Conservation (phyloP, 2,329 filamentous ascomycete species). For the Elsinoe australis region DNA sequence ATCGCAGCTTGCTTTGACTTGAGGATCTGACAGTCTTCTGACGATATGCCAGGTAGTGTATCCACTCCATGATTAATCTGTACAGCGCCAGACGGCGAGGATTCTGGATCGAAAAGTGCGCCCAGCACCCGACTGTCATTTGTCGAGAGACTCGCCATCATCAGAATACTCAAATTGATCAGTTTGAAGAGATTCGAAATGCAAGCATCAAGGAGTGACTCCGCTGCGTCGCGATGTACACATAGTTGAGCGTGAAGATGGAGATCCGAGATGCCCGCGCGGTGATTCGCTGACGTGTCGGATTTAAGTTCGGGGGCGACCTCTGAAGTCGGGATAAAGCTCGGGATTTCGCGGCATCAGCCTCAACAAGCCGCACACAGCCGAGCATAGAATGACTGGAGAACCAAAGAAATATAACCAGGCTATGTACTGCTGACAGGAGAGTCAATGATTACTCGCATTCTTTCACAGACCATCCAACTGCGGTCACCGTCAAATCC, state of each 20-base stretch:
- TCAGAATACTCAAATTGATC: not conserved
- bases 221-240: too few species aligned
- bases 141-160: conserved; percentile 26
- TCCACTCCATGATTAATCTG: conserved; percentile 9
- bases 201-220: not conserved
- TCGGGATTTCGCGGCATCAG: conserved; percentile 1
- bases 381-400: not conserved
- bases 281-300: too few species aligned
- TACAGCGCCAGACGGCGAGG: conserved; percentile 27
- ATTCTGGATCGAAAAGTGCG: conserved; percentile 36
- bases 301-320: not conserved
- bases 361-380: conserved; percentile 11
- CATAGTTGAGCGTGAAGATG: too few species aligned
- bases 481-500: not conserved
- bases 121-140: conserved; percentile 34
- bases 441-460: too few species aligned
- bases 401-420: conserved; percentile 2
- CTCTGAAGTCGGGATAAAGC: not conserved
- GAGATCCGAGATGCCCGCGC: too few species aligned
- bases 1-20: conserved; percentile 13
- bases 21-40: conserved; percentile 4
- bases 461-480: too few species aligned
- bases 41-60: conserved; percentile 14
- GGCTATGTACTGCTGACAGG: conserved; percentile 3
- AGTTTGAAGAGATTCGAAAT: not conserved